Evolutionary conservation across 106 monocot species (phyloP).

Genomic region (Apostasia ramifera): DNA sequence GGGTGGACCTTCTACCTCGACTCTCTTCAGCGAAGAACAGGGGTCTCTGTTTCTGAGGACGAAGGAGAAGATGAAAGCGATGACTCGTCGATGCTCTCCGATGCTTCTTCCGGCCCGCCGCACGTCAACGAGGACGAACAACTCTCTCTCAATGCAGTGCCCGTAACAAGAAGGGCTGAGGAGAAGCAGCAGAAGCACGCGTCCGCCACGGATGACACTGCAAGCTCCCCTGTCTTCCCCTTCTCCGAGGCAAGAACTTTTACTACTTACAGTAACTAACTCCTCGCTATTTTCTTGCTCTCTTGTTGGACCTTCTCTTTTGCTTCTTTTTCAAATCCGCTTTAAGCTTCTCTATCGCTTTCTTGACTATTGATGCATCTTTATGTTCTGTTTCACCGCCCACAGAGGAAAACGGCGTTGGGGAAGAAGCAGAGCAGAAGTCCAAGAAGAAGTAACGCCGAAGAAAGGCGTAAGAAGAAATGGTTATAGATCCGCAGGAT

Average conservation of each 20-base stretch:
- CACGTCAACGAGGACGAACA: conserved; percentile 30
- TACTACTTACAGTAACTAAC: too few relatives aligned
- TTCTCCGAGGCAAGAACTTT: conserved; percentile 29
- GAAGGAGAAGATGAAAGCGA: conserved; percentile 49
- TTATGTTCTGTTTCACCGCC: conserved; percentile 58
- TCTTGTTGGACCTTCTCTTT: not conserved
- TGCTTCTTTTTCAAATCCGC: not conserved
- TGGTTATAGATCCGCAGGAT: conserved; percentile 28
- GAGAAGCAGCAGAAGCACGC: not conserved
- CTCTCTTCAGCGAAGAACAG: not conserved
- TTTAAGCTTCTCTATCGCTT: not conserved
- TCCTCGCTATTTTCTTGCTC: not conserved
- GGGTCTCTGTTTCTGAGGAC: conserved; percentile 3
- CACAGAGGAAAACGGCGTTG: not conserved
- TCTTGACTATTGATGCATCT: conserved; percentile 62
- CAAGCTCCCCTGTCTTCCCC: conserved; percentile 61
- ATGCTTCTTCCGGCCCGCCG: conserved; percentile 94
- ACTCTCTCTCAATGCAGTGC: not conserved
- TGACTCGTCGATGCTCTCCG: conserved; percentile 88
- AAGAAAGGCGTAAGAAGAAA: conserved; percentile 14
- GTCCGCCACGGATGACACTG: conserved; percentile 63
- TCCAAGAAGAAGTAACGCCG: conserved; percentile 18
- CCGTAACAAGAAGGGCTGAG: conserved; percentile 44
- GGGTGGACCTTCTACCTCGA: conserved; percentile 91
- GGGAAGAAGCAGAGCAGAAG: conserved; percentile 13